Evolutionary conservation across 2,329 filamentous ascomycete genomes (phyloP).

Genomic region (Epichloe aotearoae): DNA sequence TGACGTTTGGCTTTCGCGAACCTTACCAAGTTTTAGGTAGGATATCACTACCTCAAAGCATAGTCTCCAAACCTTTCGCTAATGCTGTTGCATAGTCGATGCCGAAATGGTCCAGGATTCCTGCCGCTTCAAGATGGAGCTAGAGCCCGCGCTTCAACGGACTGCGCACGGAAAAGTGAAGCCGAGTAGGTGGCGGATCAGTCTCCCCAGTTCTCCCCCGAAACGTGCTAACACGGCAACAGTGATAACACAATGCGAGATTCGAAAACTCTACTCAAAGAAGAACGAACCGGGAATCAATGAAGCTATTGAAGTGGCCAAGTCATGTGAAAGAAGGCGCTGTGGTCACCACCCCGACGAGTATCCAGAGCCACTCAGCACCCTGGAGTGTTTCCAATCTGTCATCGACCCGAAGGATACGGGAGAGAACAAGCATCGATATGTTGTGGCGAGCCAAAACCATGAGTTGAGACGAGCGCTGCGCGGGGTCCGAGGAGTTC

Average conservation of each 20-base stretch:
- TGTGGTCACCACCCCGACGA: constrained; percentile 66
- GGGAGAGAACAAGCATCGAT: constrained; percentile 63
- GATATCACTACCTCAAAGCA: constrained; percentile 10
- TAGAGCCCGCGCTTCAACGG: constrained; percentile 61
- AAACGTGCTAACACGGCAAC: constrained; percentile 11
- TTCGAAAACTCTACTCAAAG: constrained; percentile 61
- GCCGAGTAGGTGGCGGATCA: constrained; percentile 42
- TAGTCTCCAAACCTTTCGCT: neutral
- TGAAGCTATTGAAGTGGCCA: constrained; percentile 60
- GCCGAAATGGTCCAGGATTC: constrained; percentile 75
- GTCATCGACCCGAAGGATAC: constrained; percentile 69
- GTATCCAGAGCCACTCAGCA: constrained; percentile 55
- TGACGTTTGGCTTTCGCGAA: constrained; percentile 81
- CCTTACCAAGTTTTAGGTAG: constrained; percentile 79
- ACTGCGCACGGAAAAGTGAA: constrained; percentile 83
- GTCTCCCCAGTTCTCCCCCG: neutral
- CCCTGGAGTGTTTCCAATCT: constrained; percentile 55
- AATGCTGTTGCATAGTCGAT: constrained; percentile 43
- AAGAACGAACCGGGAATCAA: constrained; percentile 39
- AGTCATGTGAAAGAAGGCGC: constrained; percentile 59
- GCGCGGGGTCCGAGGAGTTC: constrained; percentile 56
- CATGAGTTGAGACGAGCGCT: constrained; percentile 48
- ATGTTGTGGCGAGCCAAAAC: constrained; percentile 66
- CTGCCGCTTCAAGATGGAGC: constrained; percentile 75
- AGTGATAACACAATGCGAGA: constrained; percentile 74